Base-by-base conservation (phyloP, 805 yeast species). In the Metschnikowia dekortorum region DNA sequence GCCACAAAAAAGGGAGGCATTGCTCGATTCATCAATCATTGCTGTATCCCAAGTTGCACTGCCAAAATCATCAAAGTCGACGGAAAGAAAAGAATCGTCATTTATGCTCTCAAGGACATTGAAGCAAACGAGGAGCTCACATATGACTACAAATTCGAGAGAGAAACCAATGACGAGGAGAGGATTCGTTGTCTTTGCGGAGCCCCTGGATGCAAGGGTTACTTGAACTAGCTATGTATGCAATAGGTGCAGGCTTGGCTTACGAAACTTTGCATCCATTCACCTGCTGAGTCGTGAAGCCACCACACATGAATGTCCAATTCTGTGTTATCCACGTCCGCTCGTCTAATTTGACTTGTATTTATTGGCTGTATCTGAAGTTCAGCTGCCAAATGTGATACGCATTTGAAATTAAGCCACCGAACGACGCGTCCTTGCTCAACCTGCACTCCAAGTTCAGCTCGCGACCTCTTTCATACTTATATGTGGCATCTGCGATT, bases 1-100 rank as follows among this genome's bases (percentile, higher is more conserved):
- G 99, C 99, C 6, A 92, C 98, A 0, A 92, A 91, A 64, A 87
- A 85, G 55, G 99, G 99, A 29, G 97, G 98, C 3, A 91, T 91
- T 61, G 98, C 99, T 0, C 76, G 99, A 53, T 94, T 94, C 62
- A 94, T 94, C 65, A 94, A 94, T 61, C 99, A 94, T 66, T 90
- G 97, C 65, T 94, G 99, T 70, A 87, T 86, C 47, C 99, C 99
- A 1, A 90, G 96, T 58, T 94, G 99, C 70, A 90, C 96, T 0
- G 98, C 99, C 1, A 92, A 91, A 63, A 90, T 94, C 62, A 91
- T 91, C 61, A 89, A 89, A 66, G 97, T 90, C 37, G 97, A 90
- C 52, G 97, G 97, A 4, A 85, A 81, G 61, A 89, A 89, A 69
- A 79, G 98, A 66, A 92, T 94, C 71, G 98, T 91, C 47, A 90